Evolutionary conservation across 1,284 basidiomycete species (phyloP).

Genomic region (Rhizoctonia solani): DNA sequence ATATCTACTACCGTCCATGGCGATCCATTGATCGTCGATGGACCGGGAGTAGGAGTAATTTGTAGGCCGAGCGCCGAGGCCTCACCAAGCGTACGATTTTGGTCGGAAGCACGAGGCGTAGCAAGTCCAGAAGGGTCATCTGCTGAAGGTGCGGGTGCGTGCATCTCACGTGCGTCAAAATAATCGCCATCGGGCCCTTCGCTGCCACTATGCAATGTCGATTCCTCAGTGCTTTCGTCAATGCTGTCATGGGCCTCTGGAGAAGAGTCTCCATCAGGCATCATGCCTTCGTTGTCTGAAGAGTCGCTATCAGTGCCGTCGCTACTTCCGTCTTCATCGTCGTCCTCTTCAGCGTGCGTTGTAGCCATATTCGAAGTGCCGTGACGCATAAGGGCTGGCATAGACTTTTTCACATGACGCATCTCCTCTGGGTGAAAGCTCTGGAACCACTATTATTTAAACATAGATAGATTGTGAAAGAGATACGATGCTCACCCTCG

Average conservation of each 20-base stretch:
- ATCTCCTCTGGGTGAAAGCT: constrained; percentile 26
- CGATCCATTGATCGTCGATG: constrained; percentile 8
- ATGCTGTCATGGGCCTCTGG: constrained; percentile 14
- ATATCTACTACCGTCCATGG: not conserved
- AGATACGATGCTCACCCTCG: constrained; percentile 16
- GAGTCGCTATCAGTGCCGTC: constrained; percentile 9
- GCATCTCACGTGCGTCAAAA: constrained; percentile 14
- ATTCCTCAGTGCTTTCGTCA: constrained; percentile 19
- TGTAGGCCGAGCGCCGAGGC: constrained; percentile 21
- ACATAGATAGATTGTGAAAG: not conserved
- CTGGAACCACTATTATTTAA: not conserved
- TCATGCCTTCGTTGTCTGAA: not conserved
- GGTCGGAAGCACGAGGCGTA: constrained; percentile 15
- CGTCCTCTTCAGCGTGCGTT: constrained; percentile 3
- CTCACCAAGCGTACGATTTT: constrained; percentile 2
- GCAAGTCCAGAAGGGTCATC: not conserved
- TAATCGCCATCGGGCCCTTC: constrained; percentile 6
- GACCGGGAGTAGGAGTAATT: constrained; percentile 8
- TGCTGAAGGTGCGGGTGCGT: not conserved
- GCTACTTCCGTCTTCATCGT: constrained; percentile 7
- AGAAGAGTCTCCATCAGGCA: constrained; percentile 1
- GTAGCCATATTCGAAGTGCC: constrained; percentile 7
- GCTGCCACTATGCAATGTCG: not conserved
- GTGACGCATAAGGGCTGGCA: constrained; percentile 25
- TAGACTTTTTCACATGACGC: constrained; percentile 29